Evolutionary conservation across 306 rosid species (phyloP).

Genomic region (Vachellia collinsii): DNA sequence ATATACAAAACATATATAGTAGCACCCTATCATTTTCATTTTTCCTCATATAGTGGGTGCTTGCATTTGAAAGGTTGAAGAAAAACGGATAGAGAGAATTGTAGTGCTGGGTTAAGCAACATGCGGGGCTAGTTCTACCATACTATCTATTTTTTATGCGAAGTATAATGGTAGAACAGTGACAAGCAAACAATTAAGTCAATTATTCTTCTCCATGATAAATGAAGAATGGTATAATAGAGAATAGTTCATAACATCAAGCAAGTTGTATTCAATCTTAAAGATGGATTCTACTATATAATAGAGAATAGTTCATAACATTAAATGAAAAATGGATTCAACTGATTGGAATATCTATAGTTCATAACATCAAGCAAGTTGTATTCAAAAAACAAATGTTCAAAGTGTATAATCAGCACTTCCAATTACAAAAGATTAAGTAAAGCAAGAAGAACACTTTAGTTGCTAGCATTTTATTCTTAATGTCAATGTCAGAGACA

Average conservation of each 20-base stretch:
- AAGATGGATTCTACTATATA: neutral
- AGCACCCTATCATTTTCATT: neutral
- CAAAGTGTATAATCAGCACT: no score
- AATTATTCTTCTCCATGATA: neutral
- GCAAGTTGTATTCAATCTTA: no score
- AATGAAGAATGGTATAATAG: neutral
- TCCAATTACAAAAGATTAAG: no score
- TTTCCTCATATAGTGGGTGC: neutral
- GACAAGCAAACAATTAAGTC: neutral
- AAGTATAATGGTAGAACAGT: neutral
- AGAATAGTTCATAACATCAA: neutral
- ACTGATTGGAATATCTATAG: no score
- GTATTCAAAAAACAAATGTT: no score
- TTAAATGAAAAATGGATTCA: no score
- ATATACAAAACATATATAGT: neutral
- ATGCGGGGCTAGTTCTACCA: neutral
- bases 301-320: no score
- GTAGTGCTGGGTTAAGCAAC: neutral
- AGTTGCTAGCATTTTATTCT: no score
- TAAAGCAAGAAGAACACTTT: no score
- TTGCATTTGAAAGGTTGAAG: constrained; percentile 18
- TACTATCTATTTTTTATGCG: neutral
- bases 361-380: no score
- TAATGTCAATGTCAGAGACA: no score
- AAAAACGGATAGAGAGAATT: neutral